Conservation (phyloP, 2,329 filamentous ascomycete species). For the Teratosphaeria gauchensis region DNA sequence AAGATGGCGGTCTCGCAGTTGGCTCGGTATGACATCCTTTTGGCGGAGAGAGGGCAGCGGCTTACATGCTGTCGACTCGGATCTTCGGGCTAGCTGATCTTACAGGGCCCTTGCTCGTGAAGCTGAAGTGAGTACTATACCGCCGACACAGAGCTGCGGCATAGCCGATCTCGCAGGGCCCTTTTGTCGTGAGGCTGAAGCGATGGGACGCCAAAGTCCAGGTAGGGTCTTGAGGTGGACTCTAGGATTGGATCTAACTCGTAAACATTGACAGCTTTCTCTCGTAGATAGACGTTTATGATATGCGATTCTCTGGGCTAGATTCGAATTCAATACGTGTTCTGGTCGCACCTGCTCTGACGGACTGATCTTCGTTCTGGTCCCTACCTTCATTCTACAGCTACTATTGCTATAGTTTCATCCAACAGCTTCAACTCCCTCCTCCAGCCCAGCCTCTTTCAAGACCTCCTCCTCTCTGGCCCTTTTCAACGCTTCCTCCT, state of each 20-base stretch:
- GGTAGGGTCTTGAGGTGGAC: neutral
- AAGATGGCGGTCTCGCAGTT: neutral
- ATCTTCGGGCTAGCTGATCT: neutral
- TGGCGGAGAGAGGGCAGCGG: neutral
- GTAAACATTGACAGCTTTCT: neutral
- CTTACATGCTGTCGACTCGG: neutral
- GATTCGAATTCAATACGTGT: no score
- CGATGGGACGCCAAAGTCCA: neutral
- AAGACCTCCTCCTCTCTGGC: conserved; percentile 3
- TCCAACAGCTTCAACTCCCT: neutral
- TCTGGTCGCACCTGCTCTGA: no score
- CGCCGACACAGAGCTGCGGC: no score
- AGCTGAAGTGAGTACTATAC: neutral
- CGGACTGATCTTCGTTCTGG: no score
- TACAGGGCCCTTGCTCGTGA: neutral
- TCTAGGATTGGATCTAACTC: neutral
- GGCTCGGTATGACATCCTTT: neutral
- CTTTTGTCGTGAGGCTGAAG: neutral
- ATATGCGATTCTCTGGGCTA: no score
- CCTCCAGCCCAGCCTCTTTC: conserved; percentile 1
- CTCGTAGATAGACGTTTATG: neutral
- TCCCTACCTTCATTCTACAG: no score
- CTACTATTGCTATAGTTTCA: no score
- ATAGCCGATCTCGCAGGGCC: neutral
- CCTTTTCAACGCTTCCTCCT: conserved; percentile 13